These are phyloP conservation scores for Hypoxylon sp. DNA, from an alignment of 2,329 filamentous ascomycete species.

Conservation along the genomic window DNA sequence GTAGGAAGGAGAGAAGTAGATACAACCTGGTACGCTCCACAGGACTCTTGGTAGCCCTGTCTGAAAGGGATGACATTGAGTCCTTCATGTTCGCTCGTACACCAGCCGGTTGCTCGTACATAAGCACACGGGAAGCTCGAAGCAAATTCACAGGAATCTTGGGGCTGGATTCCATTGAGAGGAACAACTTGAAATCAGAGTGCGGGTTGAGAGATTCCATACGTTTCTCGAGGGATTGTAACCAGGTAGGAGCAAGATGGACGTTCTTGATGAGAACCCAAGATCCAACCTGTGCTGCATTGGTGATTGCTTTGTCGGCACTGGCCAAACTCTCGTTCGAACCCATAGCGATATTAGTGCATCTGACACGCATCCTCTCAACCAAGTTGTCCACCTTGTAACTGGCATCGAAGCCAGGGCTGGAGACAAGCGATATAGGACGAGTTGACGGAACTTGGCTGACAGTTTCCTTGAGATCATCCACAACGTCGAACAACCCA, in stretches of 20 bases:
- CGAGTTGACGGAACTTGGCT: constrained; percentile 85
- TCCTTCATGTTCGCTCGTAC: constrained; percentile 99
- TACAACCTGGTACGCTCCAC: constrained; percentile 93
- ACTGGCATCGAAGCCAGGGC: constrained; percentile 95
- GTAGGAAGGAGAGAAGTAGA: constrained; percentile 90
- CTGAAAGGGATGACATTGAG: constrained; percentile 85
- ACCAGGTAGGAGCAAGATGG: constrained; percentile 93
- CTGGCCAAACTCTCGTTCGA: constrained; percentile 93
- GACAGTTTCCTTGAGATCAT: constrained; percentile 88
- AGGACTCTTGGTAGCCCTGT: constrained; percentile 81
- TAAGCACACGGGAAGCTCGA: constrained; percentile 90
- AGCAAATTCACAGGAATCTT: constrained; percentile 98
- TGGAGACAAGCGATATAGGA: constrained; percentile 92
- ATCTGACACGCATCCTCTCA: constrained; percentile 82
- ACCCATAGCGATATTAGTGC: constrained; percentile 99
- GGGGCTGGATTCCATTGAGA: constrained; percentile 96
- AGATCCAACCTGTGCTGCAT: constrained; percentile 88
- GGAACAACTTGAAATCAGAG: constrained; percentile 90
- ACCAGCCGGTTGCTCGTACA: constrained; percentile 98
- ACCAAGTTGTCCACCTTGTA: constrained; percentile 99
- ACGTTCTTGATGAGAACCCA: constrained; percentile 99
- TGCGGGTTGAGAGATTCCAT: constrained; percentile 96
- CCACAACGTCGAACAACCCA: constrained; percentile 83
- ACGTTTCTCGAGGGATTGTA: constrained; percentile 96
- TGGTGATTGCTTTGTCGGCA: constrained; percentile 94